Evolutionary conservation across 768 basidiomycete genomes (phyloP), one percentile per base, ranked within the genome.

Genomic region (Inosperma sp.): DNA sequence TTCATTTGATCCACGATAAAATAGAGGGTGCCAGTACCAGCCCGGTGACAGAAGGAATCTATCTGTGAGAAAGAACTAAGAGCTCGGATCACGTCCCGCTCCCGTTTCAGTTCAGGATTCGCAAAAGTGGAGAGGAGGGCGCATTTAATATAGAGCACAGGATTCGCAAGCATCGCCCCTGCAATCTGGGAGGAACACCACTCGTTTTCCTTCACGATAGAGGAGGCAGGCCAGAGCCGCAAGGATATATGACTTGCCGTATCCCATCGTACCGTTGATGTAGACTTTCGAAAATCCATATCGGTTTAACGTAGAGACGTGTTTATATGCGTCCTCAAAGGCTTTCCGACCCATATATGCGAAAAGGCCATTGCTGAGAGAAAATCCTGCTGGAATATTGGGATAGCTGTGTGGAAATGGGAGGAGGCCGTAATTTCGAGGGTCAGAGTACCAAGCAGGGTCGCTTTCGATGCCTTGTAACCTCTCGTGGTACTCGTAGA

Each of bases 91-190:
- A 4, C 9, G 16, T 43, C 7, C 25, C 41, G 41, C 30, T 42
- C 25, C 23, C 10, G 23, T 42, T 42, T 4, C n/a, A 14, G 29
- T 26, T 23, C 25, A 4, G 40, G 40, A 10, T 17, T 27, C 29
- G 40, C 40, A 42, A 42, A 42, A 16, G 40, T 42, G 40, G 23
- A 42, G 25, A 42, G 40, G 40, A 42, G 40, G 16, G 40, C 23
- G 14, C 23, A 1, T 42, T 14, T 25, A 9, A 42, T 8, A 27
- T 42, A 26, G 40, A 10, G n/a, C n/a, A 42, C 1, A 4, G 40
- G 40, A 42, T 1, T 9, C 25, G 17, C n/a, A 14, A 42, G 5
- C 25, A 42, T 6, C 2, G 14, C 14, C 40, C n/a, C 40, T 42
- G 40, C n/a, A 3, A 13, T 43, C 26, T 17, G 41, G 41, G 21